Percentiles rank a stretch among this genome's conserved stretches.
Evolutionary conservation across 2,329 filamentous ascomycete genomes (phyloP).

Genomic region (Venturiaceae sp.): DNA sequence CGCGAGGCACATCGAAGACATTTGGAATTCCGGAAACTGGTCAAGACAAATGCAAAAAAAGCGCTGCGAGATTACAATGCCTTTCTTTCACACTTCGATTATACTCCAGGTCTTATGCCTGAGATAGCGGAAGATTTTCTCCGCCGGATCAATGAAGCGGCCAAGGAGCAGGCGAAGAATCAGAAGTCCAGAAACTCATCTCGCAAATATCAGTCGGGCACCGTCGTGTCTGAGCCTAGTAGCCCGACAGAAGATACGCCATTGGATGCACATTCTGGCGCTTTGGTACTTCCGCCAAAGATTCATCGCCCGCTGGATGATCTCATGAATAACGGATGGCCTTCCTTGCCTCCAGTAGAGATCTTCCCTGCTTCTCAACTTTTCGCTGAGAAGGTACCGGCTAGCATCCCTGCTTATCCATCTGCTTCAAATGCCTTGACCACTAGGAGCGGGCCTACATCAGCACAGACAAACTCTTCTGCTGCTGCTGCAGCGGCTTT

Average conservation of each 20-base stretch:
- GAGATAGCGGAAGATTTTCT: constrained; percentile 49
- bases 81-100: constrained; percentile 67
- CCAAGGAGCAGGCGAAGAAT: constrained; percentile 24
- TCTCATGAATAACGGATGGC: not conserved
- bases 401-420: constrained; percentile 6
- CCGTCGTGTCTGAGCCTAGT: not conserved
- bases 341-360: constrained; percentile 1
- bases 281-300: constrained; percentile 1
- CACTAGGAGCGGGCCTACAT: not conserved
- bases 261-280: not conserved
- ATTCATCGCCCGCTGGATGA: not conserved
- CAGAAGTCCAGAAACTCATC: not conserved
- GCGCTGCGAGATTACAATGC: constrained; percentile 65
- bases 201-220: not conserved
- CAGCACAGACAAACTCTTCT: constrained; percentile 12
- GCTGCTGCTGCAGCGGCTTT: constrained; percentile 25
- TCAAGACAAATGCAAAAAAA: constrained; percentile 65
- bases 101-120: constrained; percentile 60
- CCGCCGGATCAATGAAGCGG: constrained; percentile 47
- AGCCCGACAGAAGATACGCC: not conserved
- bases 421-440: not conserved
- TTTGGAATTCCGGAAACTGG: constrained; percentile 54
- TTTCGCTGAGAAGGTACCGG: constrained; percentile 1
- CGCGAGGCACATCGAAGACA: constrained; percentile 36
- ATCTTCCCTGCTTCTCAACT: constrained; percentile 6